These are phyloP conservation scores for Diplocarpon rosae DNA, from an alignment of 2,329 filamentous ascomycete species.

Conservation along the genomic window DNA sequence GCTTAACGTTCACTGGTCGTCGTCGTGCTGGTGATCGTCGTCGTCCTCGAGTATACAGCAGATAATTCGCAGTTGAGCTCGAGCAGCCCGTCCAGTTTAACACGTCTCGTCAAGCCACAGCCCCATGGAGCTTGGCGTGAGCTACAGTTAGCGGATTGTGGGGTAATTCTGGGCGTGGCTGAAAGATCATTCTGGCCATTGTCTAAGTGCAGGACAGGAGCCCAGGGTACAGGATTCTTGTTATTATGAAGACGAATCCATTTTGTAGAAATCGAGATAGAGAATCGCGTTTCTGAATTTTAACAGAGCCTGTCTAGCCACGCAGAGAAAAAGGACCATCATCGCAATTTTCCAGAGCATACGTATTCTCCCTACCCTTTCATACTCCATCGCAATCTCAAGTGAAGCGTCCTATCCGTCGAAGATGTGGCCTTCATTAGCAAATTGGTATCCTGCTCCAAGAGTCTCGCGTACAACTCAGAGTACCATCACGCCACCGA, in stretches of 20 bases:
- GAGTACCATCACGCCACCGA: not conserved
- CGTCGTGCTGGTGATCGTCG: too few species aligned
- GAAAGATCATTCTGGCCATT: not conserved
- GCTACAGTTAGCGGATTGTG: constrained; percentile 4
- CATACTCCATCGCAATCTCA: too few species aligned
- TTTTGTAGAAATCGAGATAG: too few species aligned
- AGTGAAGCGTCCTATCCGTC: not conserved
- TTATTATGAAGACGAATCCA: too few species aligned
- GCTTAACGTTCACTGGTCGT: too few species aligned
- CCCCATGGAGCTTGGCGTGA: constrained; percentile 1
- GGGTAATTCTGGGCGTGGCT: constrained; percentile 6
- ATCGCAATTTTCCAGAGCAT: too few species aligned
- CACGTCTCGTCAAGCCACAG: constrained; percentile 14
- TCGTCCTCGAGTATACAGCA: not conserved
- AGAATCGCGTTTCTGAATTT: too few species aligned
- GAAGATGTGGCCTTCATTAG: not conserved
- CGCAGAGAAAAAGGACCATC: too few species aligned
- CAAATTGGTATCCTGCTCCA: constrained; percentile 7
- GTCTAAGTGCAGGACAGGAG: not conserved
- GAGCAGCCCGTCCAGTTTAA: constrained; percentile 7
- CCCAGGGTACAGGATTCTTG: too few species aligned
- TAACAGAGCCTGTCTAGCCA: too few species aligned
- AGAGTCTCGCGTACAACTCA: too few species aligned
- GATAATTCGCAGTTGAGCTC: not conserved
- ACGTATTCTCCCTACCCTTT: too few species aligned